phyloP scores from a whole-genome alignment of 1,284 basidiomycete genomes.

The Laetiporus sulphureus region DNA sequence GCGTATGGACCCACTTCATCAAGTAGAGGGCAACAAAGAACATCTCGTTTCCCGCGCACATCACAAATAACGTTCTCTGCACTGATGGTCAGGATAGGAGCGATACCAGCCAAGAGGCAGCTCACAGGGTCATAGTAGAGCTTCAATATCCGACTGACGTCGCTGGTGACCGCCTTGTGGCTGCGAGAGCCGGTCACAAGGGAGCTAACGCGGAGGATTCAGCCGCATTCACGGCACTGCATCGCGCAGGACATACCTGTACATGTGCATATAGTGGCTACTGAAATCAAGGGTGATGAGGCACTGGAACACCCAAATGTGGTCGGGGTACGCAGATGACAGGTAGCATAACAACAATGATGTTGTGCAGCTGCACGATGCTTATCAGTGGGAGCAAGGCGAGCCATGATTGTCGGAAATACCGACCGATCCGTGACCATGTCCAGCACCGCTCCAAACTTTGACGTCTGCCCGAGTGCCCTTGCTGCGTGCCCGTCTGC shows the following conservation, averaged over 20 bases:
- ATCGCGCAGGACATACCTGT: conserved; percentile 55
- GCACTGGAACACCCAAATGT: conserved; percentile 85
- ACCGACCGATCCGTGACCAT: conserved; percentile 98
- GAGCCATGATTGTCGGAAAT: background rate
- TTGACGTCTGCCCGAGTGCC: conserved; percentile 82
- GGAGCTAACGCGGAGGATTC: conserved; percentile 51
- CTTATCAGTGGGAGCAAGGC: background rate
- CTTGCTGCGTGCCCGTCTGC: conserved; percentile 96
- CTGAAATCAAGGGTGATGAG: conserved; percentile 97
- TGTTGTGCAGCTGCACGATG: conserved; percentile 79
- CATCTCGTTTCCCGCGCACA: conserved; percentile 96
- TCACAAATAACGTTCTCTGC: conserved; percentile 82
- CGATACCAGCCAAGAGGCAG: conserved; percentile 1
- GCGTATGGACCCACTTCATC: conserved; percentile 77
- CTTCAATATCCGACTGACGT: conserved; percentile 89
- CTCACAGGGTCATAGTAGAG: conserved; percentile 89
- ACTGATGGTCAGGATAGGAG: conserved; percentile 1
- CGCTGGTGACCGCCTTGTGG: conserved; percentile 88
- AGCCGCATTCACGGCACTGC: background rate
- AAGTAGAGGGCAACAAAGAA: conserved; percentile 97
- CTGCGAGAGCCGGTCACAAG: conserved; percentile 88
- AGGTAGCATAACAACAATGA: conserved; percentile 94
- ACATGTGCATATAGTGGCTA: conserved; percentile 99
- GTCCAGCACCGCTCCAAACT: conserved; percentile 97
- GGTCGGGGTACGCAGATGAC: conserved; percentile 80